Evolutionary conservation across 257 asterid genomes (phyloP), one percentile per base, ranked within the genome.

Genomic region (Paraleonurus japonicus): DNA sequence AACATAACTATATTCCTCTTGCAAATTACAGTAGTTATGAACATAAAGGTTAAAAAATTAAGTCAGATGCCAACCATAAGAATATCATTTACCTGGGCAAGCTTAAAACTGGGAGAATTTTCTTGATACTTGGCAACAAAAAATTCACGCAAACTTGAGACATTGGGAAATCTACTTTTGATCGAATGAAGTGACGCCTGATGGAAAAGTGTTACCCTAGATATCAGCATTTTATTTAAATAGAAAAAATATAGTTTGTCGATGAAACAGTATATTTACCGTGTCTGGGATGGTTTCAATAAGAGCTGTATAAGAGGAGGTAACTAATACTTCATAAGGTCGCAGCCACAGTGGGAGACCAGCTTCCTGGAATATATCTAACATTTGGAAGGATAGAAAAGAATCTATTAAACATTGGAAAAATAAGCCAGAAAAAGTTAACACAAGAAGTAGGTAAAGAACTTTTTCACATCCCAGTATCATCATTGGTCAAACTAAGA

Each of bases 331-430:
- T 90, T 93, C 98, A 76, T 90, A 93, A 69, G 98, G 98, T 47
- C 97, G 96, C 82, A 93, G 73, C 98, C 98, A 93, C 35, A 93
- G 84, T n/a, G 98, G 98, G 61, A 95, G 96, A 80, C 99, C 99
- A 78, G 98, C 99, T 87, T 95, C 99, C 92, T 95, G 99, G 90
- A 95, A 95, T 85, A 95, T 92, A 89, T 95, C 99, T 95, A 84
- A 78, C 85, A 88, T 79, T 78, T 60, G 75, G 70, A 72, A 73
- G 70, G 65, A 73, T 35, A 50, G 37, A 61, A 61, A 61, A 73
- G 50, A 69, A 15, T 28, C 26, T 53, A 58, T 75, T 37, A 79
- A 75, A 60, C 51, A 43, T 48, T 35, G 55, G 65, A 35, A 30
- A 64, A 65, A 57, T 27, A 57, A 59, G 66, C 53, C 41, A 53